Conservation (phyloP, 495 filamentous ascomycete genomes). For the Neurospora terricola region DNA sequence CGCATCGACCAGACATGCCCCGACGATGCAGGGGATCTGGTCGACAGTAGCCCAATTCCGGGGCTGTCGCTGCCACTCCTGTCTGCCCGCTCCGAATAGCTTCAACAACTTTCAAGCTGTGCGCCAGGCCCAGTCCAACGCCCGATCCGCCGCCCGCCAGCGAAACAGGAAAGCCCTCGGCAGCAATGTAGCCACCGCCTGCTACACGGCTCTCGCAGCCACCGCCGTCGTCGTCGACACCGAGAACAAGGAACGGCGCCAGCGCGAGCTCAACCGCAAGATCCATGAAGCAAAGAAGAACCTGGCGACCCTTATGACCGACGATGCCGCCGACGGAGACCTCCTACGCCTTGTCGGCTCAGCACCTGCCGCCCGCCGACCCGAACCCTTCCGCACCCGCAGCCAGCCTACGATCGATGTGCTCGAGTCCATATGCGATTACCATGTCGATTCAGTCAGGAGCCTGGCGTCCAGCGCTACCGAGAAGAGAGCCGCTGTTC, state of each 20-base stretch:
- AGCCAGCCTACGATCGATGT: not conserved
- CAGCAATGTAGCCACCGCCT: slow-evolving; percentile 57
- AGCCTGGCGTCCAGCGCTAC: not conserved
- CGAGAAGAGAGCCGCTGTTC: not conserved
- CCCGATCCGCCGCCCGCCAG: slow-evolving; percentile 17
- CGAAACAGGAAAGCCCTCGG: slow-evolving; percentile 41
- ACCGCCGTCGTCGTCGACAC: slow-evolving; percentile 61
- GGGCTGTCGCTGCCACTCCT: slow-evolving; percentile 56
- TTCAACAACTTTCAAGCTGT: slow-evolving; percentile 34
- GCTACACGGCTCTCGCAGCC: slow-evolving; percentile 63
- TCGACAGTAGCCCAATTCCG: slow-evolving; percentile 55
- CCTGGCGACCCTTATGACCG: slow-evolving; percentile 6
- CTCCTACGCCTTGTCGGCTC: slow-evolving; percentile 6
- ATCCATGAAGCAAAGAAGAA: slow-evolving; percentile 36
- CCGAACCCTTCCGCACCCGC: not conserved
- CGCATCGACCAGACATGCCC: slow-evolving; percentile 22
- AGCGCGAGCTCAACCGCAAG: slow-evolving; percentile 50
- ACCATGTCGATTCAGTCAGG: not conserved
- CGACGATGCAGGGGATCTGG: slow-evolving; percentile 59
- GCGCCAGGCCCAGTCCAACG: slow-evolving; percentile 28
- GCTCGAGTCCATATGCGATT: slow-evolving; percentile 4
- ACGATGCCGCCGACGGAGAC: slow-evolving; percentile 11
- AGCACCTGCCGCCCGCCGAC: not conserved
- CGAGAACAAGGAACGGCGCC: slow-evolving; percentile 48
- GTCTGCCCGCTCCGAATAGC: slow-evolving; percentile 43